These are phyloP conservation scores for Chrysoporthe deuterocubensis DNA, from an alignment of 2,329 filamentous ascomycete genomes.

Conservation along the genomic window DNA sequence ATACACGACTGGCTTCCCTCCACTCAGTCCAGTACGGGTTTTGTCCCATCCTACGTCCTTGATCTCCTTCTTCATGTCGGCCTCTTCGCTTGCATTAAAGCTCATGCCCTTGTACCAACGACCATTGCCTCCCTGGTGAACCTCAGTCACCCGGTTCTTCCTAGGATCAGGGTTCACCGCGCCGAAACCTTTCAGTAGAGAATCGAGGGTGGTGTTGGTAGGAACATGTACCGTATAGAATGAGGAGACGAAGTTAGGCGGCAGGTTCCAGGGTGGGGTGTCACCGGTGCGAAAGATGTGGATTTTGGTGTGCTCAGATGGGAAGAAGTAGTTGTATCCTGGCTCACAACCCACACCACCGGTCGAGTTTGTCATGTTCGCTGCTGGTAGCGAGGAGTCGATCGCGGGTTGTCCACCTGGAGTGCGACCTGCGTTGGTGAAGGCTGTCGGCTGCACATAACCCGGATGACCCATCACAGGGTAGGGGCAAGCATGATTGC, in stretches of 20 bases:
- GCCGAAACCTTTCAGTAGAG: constrained; percentile 63
- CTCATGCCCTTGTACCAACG: constrained; percentile 62
- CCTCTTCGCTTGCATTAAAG: constrained; percentile 54
- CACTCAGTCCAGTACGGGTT: constrained; percentile 50
- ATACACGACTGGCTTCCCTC: constrained; percentile 61
- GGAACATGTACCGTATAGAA: constrained; percentile 59
- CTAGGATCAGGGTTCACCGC: constrained; percentile 53
- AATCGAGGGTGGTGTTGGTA: constrained; percentile 53
- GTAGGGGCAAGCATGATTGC: not conserved
- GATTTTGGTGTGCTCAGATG: constrained; percentile 60
- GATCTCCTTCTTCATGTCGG: constrained; percentile 53
- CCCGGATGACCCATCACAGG: constrained; percentile 5
- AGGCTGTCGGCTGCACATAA: constrained; percentile 29
- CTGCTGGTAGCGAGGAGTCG: constrained; percentile 52
- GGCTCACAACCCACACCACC: constrained; percentile 63
- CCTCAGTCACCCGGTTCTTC: constrained; percentile 62
- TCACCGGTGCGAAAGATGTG: constrained; percentile 57
- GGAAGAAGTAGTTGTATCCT: constrained; percentile 68
- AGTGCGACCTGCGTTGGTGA: constrained; percentile 41
- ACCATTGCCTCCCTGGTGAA: constrained; percentile 58
- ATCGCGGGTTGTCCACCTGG: constrained; percentile 48
- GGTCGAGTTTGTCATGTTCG: constrained; percentile 60
- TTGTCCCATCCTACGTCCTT: constrained; percentile 63
- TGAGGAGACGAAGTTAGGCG: constrained; percentile 44
- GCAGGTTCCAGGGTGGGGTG: constrained; percentile 58